phyloP scores from a whole-genome alignment of 2,329 filamentous ascomycete genomes.

The Trichoderma arundinaceum region DNA sequence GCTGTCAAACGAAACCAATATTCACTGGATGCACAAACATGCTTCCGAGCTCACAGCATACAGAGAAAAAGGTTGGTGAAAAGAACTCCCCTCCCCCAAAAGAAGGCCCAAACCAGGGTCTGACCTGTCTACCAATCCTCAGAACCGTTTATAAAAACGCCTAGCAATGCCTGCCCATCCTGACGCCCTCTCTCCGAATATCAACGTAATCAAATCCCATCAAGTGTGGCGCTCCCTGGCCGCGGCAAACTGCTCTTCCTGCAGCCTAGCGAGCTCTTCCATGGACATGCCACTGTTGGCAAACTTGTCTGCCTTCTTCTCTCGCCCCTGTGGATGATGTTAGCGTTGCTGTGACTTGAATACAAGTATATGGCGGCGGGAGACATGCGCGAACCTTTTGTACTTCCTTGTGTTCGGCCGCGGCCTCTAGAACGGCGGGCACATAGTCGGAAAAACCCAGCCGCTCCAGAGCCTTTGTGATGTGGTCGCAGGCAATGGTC shows the following conservation, averaged over 20 bases:
- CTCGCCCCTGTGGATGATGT: conserved; percentile 75
- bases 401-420: conserved; percentile 88
- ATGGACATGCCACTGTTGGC: conserved; percentile 91
- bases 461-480: conserved; percentile 90
- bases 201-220: conserved; percentile 19
- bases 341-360: conserved; percentile 41
- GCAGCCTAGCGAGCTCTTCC: conserved; percentile 85
- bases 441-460: conserved; percentile 94
- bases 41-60: background rate
- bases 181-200: conserved; percentile 35
- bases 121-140: conserved; percentile 26
- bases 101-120: conserved; percentile 6
- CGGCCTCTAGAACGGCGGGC: conserved; percentile 82
- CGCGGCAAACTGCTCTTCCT: conserved; percentile 88
- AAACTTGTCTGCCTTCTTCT: conserved; percentile 97
- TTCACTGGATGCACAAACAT: background rate
- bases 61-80: conserved; percentile 3
- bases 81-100: background rate
- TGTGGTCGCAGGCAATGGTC: conserved; percentile 97
- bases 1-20: background rate
- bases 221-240: conserved; percentile 55
- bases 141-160: conserved; percentile 39
- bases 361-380: background rate
- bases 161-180: conserved; percentile 43
- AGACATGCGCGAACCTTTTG: conserved; percentile 69